Evolutionary conservation across 352 stramenopile species (phyloP).

Genomic region (Phytophthora megakarya): DNA sequence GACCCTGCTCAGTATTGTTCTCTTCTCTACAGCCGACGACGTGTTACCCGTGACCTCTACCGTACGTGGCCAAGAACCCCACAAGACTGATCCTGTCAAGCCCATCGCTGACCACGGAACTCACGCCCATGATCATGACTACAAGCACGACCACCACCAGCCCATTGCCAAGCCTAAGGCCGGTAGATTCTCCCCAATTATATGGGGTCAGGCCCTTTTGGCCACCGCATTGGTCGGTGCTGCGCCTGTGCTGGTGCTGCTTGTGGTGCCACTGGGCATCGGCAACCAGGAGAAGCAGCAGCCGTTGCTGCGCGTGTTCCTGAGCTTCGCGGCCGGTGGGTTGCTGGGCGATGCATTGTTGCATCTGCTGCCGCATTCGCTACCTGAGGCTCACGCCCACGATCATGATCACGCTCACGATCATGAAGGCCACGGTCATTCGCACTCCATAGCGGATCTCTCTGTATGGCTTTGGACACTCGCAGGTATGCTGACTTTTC

Average conservation of each 20-base stretch:
- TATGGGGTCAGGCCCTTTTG: slow-evolving; percentile 72
- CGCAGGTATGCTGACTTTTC: slow-evolving; percentile 72
- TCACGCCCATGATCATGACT: slow-evolving; percentile 33
- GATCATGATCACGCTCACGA: slow-evolving; percentile 45
- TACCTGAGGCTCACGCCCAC: slow-evolving; percentile 46
- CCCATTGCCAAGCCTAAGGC: slow-evolving; percentile 6
- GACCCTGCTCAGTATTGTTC: slow-evolving; percentile 20
- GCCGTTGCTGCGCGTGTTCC: slow-evolving; percentile 77
- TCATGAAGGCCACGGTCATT: slow-evolving; percentile 53
- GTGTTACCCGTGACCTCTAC: slow-evolving; percentile 5
- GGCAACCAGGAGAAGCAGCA: slow-evolving; percentile 65
- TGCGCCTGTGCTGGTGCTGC: slow-evolving; percentile 69
- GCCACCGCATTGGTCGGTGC: slow-evolving; percentile 76
- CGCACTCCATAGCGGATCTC: slow-evolving; percentile 66
- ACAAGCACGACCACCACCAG: slow-evolving; percentile 30
- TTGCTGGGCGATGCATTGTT: slow-evolving; percentile 91
- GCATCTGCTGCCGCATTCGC: slow-evolving; percentile 90
- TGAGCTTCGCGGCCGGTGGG: slow-evolving; percentile 89
- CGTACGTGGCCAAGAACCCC: slow-evolving; percentile 13
- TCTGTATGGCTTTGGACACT: slow-evolving; percentile 79
- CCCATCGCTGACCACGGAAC: slow-evolving; percentile 19
- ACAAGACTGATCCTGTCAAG: slow-evolving; percentile 2
- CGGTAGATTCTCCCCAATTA: slow-evolving; percentile 46
- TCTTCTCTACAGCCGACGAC: slow-evolving; percentile 23
- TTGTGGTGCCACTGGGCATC: slow-evolving; percentile 71